phyloP scores from a whole-genome alignment of 2,329 filamentous ascomycete genomes.

The Reticulascus tulasneorum region DNA sequence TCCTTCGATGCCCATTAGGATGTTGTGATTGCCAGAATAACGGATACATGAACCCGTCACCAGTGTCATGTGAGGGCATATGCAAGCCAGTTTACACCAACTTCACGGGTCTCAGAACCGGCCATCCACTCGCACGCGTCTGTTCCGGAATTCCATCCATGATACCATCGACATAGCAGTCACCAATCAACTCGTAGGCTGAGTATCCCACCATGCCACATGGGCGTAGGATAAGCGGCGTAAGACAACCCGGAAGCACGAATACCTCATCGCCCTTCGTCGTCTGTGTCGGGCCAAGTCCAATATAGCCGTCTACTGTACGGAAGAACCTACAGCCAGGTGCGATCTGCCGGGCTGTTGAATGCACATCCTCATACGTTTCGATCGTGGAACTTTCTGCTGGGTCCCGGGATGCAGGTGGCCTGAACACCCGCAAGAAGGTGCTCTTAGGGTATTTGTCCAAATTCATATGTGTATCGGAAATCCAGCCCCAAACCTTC shows the following conservation, averaged over 20 bases:
- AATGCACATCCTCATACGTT: no score
- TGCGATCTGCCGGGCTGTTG: background rate
- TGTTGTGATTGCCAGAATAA: no score
- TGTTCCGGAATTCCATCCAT: no score
- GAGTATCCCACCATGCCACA: background rate
- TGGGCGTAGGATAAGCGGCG: conserved; percentile 3
- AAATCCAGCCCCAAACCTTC: background rate
- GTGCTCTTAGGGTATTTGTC: background rate
- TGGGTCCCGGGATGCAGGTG: background rate
- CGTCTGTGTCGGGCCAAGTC: conserved; percentile 2
- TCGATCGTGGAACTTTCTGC: background rate
- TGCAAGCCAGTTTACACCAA: no score
- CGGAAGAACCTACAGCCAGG: conserved; percentile 2
- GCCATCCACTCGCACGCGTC: no score
- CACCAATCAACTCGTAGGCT: conserved; percentile 1
- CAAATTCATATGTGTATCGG: background rate
- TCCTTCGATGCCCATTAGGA: no score
- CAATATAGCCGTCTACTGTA: background rate
- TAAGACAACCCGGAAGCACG: conserved; percentile 3
- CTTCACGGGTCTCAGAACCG: no score
- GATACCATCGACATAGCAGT: conserved; percentile 4
- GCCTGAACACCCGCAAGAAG: background rate
- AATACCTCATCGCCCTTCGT: background rate
- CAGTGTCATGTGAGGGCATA: no score
- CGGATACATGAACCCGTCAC: no score